Conservation (phyloP, 108 stramenopile species). For the Heterococcus sp. region DNA sequence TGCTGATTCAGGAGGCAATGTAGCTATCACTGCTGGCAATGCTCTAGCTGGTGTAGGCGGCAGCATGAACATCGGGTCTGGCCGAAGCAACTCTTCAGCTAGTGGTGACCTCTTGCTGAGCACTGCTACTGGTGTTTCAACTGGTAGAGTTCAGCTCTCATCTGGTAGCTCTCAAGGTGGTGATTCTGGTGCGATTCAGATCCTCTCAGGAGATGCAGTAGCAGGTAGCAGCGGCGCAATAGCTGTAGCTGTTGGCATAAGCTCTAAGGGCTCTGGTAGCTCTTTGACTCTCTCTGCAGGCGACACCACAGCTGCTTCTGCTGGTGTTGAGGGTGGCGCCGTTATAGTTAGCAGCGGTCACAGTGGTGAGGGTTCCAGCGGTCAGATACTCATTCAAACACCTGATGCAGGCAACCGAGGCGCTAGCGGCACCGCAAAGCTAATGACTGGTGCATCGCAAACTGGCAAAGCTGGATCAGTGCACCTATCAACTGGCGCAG, state of each 20-base stretch:
- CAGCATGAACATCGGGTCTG: not conserved
- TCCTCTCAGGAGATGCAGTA: not conserved
- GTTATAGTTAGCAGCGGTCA: constrained; percentile 4
- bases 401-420: constrained; percentile 4
- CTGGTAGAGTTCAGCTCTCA: not conserved
- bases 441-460: constrained; percentile 5
- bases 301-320: not conserved
- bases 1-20: not conserved
- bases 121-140: not conserved
- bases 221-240: not conserved
- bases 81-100: constrained; percentile 4
- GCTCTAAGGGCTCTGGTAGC: not conserved
- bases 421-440: constrained; percentile 6
- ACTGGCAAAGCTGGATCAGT: constrained; percentile 12
- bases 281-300: not conserved
- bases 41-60: not conserved
- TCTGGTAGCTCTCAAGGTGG: not conserved
- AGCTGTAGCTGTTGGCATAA: not conserved
- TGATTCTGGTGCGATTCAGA: not conserved
- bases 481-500: constrained; percentile 8
- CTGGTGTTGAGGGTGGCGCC: constrained; percentile 3
- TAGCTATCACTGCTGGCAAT: constrained; percentile 11
- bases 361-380: constrained; percentile 18
- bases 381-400: not conserved
- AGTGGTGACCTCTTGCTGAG: not conserved